A percentile compares a stretch with the other conserved stretches of the same genome.
These are phyloP conservation scores for Aspergillus fumigatiaffinis DNA, from an alignment of 2,329 filamentous ascomycete species.

Conservation along the genomic window DNA sequence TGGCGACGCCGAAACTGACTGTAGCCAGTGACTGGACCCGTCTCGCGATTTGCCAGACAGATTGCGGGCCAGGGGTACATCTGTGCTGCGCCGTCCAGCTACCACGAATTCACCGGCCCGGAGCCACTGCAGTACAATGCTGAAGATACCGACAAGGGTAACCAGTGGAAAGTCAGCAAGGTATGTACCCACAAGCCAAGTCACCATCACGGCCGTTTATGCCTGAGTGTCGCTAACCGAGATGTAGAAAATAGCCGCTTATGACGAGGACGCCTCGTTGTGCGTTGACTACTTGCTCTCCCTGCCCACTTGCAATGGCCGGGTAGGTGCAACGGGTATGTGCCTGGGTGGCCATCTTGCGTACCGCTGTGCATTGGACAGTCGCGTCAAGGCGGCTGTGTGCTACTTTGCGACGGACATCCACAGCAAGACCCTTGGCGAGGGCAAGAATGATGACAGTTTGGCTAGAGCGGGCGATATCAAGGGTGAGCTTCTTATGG, in stretches of 20 bases:
- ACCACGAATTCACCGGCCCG: slow-evolving; percentile 88
- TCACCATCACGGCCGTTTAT: neutral
- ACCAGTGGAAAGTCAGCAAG: slow-evolving; percentile 80
- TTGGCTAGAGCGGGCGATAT: slow-evolving; percentile 61
- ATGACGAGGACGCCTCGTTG: slow-evolving; percentile 72
- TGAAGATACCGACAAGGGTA: slow-evolving; percentile 82
- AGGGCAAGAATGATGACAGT: slow-evolving; percentile 60
- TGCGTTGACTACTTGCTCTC: slow-evolving; percentile 67
- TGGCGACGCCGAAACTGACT: neutral
- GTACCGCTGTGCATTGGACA: slow-evolving; percentile 68
- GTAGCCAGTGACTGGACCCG: slow-evolving; percentile 74
- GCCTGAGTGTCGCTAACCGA: neutral
- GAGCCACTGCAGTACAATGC: slow-evolving; percentile 81
- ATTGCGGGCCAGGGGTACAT: slow-evolving; percentile 93
- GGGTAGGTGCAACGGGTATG: slow-evolving; percentile 80
- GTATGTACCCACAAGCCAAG: slow-evolving; percentile 34
- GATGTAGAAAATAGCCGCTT: slow-evolving; percentile 69
- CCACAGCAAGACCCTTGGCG: slow-evolving; percentile 72
- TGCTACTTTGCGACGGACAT: slow-evolving; percentile 94
- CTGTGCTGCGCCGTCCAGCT: slow-evolving; percentile 82
- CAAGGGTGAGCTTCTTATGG: slow-evolving; percentile 74
- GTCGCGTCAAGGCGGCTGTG: slow-evolving; percentile 69
- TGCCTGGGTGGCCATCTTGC: slow-evolving; percentile 89
- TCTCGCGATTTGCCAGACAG: slow-evolving; percentile 82
- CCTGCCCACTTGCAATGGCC: slow-evolving; percentile 74